Evolutionary conservation across 78 protist genomes (phyloP), one percentile per base, ranked within the genome.

Genomic region (Blattamonas nauphoetae): DNA sequence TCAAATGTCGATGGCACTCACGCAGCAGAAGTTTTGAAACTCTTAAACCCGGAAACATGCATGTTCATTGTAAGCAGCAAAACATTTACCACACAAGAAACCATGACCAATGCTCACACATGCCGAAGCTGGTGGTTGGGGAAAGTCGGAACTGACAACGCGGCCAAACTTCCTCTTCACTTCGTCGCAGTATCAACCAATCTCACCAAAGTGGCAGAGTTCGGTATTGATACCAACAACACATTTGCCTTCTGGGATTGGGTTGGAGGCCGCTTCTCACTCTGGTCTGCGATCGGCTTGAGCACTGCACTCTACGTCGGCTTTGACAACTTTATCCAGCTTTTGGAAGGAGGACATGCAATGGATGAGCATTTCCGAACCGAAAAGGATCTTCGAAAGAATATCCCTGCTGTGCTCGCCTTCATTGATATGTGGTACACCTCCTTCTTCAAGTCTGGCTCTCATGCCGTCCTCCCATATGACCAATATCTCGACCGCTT

Each of bases 191-290:
- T 97, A 83, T 94, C 97, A n/a, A 97, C 99, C 55, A 95, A 95
- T 93, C 88, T 85, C 45, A 80, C 81, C 44, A 87, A 38, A 36
- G 94, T 93, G 3, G 45, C 82, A 35, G 94, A 29, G 84, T 97
- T 97, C 77, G 99, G 99, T 82, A 96, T 97, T 45, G 94, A 90
- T 87, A 21, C 91, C 5, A 93, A 41, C 5, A 96, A 96, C 89
- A 95, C 95, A 97, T 96, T 97, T 82, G 96, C 79, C 44, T 97
- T 97, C 91, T 97, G 98, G 98, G 99, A 97, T 87, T 94, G 97
- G 96, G 96, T 94, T 0, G 97, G 97, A 33, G 97, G 99, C 32
- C 94, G 99, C 36, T 97, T 95, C 93, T 94, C 97, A 29, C 88
- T 96, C 80, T 96, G 98, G 98, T 78, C 92, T 3, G 98, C 98